These are phyloP conservation scores for Rutidosis leptorrhynchoides DNA, from an alignment of 129 eudicot genomes.

Conservation along the genomic window DNA sequence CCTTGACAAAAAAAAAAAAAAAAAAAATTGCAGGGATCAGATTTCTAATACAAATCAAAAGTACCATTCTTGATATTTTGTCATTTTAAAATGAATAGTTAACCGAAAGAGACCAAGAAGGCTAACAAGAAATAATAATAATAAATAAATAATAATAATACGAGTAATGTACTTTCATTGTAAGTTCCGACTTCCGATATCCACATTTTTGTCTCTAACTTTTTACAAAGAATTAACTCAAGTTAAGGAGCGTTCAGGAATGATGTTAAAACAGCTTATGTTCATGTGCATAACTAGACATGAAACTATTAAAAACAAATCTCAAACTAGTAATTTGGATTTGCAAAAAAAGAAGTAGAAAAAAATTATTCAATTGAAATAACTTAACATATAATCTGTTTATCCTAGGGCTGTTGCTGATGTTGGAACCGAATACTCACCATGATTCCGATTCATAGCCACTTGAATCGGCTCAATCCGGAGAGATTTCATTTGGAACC, in stretches of 20 bases:
- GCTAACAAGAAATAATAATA: not conserved
- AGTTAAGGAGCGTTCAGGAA: not conserved
- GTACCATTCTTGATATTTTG: no score
- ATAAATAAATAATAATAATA: not conserved
- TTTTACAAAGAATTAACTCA: not conserved
- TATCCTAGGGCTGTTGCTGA: conserved; percentile 13
- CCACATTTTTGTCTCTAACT: not conserved
- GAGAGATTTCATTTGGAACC: conserved; percentile 38
- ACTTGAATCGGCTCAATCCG: conserved; percentile 50
- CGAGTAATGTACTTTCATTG: not conserved
- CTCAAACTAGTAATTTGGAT: not conserved
- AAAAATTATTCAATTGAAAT: no score
- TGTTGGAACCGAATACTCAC: conserved; percentile 6
- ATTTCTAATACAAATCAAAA: no score
- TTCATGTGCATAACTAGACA: not conserved
- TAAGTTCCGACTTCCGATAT: not conserved
- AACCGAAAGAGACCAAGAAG: no score
- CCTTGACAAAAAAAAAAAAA: no score
- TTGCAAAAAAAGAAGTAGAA: no score
- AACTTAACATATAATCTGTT: not conserved
- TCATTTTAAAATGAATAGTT: no score
- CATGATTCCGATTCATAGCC: conserved; percentile 15
- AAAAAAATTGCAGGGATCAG: no score
- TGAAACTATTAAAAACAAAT: not conserved
- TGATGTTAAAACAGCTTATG: not conserved